These are phyloP conservation scores for Zizania palustris DNA, from an alignment of 202 grass and related monocot genomes.

Conservation along the genomic window DNA sequence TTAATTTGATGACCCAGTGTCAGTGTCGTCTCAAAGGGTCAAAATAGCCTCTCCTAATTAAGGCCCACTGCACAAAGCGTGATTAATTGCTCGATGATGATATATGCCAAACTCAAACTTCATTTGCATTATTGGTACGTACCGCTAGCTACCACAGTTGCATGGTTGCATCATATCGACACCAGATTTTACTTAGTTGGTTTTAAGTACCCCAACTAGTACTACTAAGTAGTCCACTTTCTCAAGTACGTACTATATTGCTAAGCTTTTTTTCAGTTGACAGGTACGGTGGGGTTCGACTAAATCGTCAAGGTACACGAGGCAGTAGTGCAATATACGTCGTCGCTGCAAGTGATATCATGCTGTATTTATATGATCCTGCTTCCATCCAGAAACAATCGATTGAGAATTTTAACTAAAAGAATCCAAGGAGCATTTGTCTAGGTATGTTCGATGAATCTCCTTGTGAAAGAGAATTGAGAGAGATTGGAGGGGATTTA, in stretches of 20 bases:
- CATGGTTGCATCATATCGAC: neutral
- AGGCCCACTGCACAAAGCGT: neutral
- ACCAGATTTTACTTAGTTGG: neutral
- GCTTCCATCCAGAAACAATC: too few relatives aligned
- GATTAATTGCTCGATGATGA: neutral
- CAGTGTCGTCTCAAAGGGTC: too few relatives aligned
- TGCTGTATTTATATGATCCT: too few relatives aligned
- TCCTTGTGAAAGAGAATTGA: too few relatives aligned
- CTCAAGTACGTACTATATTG: too few relatives aligned
- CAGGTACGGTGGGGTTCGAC: neutral
- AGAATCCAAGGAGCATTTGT: neutral
- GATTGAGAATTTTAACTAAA: neutral
- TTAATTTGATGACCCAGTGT: neutral
- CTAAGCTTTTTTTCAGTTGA: neutral
- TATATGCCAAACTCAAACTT: neutral
- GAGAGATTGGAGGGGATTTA: too few relatives aligned
- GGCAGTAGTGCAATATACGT: neutral
- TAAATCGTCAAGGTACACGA: neutral
- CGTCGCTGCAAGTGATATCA: neutral
- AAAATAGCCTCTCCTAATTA: too few relatives aligned
- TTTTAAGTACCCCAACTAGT: too few relatives aligned
- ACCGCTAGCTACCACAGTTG: neutral
- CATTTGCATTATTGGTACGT: too few relatives aligned
- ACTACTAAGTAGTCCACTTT: too few relatives aligned
- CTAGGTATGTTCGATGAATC: too few relatives aligned